These are phyloP conservation scores for Boehmeria nivea DNA, from an alignment of 306 rosid species.

Conservation along the genomic window DNA sequence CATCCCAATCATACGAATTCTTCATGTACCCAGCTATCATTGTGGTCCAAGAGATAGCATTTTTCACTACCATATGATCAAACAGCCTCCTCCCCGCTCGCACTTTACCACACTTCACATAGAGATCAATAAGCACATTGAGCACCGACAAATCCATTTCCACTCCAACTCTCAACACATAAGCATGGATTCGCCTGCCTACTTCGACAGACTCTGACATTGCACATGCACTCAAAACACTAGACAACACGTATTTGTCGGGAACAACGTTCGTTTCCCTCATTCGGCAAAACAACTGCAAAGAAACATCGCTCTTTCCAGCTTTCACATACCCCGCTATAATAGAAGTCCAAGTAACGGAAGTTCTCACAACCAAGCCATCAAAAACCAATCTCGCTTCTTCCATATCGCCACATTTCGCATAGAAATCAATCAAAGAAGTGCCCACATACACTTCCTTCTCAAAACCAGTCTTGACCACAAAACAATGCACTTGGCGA, in stretches of 20 bases:
- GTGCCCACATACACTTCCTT: slow-evolving; percentile 80
- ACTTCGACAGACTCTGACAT: slow-evolving; percentile 54
- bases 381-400: slow-evolving; percentile 67
- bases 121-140: slow-evolving; percentile 73
- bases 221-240: slow-evolving; percentile 77
- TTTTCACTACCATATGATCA: slow-evolving; percentile 41
- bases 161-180: slow-evolving; percentile 50
- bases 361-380: slow-evolving; percentile 40
- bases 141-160: slow-evolving; percentile 62
- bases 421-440: slow-evolving; percentile 66
- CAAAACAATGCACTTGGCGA: slow-evolving; percentile 53
- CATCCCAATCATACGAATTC: slow-evolving; percentile 62
- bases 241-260: slow-evolving; percentile 68
- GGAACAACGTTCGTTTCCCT: slow-evolving; percentile 41
- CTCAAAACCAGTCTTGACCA: slow-evolving; percentile 53
- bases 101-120: slow-evolving; percentile 68
- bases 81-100: slow-evolving; percentile 48
- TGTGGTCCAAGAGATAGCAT: slow-evolving; percentile 79
- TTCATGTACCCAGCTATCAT: slow-evolving; percentile 94
- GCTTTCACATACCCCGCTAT: slow-evolving; percentile 61
- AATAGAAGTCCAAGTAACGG: slow-evolving; percentile 75
- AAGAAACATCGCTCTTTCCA: slow-evolving; percentile 63
- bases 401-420: slow-evolving; percentile 48
- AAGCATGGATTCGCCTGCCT: slow-evolving; percentile 82
- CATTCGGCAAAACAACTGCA: slow-evolving; percentile 59